Conservation (phyloP, 179 eudicot species). For the Spergularia azorica region DNA sequence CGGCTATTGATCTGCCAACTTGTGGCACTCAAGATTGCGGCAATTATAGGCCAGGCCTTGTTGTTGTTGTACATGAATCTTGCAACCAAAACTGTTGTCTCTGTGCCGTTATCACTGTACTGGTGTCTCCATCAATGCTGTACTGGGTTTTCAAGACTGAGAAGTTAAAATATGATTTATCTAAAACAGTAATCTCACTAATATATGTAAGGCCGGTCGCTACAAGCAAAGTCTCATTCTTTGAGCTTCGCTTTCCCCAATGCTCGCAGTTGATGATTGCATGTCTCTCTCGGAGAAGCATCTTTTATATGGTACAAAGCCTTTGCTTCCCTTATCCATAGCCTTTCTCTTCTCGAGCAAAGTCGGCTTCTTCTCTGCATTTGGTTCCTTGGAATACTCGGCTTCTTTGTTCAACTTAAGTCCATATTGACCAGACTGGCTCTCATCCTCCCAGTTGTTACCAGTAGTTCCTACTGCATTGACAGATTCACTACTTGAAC, state of each 20-base stretch:
- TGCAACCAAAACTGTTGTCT: conserved; percentile 27
- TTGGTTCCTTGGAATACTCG: neutral
- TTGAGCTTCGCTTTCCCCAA: conserved; percentile 51
- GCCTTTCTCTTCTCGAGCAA: conserved; percentile 27
- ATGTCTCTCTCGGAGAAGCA: conserved; percentile 49
- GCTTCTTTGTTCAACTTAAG: conserved; percentile 24
- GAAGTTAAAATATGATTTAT: neutral
- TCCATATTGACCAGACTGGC: conserved; percentile 29
- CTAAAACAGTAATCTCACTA: neutral
- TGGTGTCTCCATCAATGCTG: conserved; percentile 17
- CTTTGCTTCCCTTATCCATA: conserved; percentile 33
- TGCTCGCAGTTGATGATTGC: conserved; percentile 23
- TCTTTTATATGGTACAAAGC: conserved; percentile 90
- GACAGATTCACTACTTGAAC: conserved; percentile 41
- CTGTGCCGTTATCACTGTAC: conserved; percentile 15
- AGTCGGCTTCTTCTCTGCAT: neutral
- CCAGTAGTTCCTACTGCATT: conserved; percentile 29
- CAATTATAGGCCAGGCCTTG: conserved; percentile 9
- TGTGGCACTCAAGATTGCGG: neutral
- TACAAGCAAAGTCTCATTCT: conserved; percentile 68
- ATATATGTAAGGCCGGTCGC: neutral
- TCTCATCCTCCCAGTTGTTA: conserved; percentile 37
- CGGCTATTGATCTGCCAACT: no score
- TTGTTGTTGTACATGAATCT: neutral
- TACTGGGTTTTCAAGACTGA: conserved; percentile 9